Evolutionary conservation across 208 protist genomes (phyloP).

Genomic region (Wallacemonas sp.): DNA sequence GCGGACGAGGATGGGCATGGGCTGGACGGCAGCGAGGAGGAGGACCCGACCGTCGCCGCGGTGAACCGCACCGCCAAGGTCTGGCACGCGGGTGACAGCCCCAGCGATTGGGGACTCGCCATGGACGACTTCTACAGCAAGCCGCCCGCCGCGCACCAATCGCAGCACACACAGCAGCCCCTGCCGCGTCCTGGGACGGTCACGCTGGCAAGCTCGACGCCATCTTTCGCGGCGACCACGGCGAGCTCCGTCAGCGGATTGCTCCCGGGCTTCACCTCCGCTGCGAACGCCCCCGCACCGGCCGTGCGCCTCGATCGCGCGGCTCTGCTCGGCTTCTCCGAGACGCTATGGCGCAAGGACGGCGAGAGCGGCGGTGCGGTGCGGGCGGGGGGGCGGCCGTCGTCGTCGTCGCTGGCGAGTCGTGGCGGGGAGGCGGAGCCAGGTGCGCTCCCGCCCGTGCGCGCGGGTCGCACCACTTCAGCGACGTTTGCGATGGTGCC

Average conservation of each 20-base stretch:
- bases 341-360: constrained; percentile 31
- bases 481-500: not conserved
- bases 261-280: no score
- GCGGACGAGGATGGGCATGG: not conserved
- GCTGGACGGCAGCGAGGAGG: not conserved
- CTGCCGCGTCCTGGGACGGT: constrained; percentile 3
- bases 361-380: not conserved
- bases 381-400: not conserved
- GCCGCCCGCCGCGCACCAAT: not conserved
- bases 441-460: not conserved
- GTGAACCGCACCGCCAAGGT: not conserved
- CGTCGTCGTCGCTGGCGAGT: not conserved
- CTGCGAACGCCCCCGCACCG: no score
- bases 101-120: constrained; percentile 7
- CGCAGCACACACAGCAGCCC: not conserved
- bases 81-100: constrained; percentile 8
- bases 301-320: not conserved
- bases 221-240: no score
- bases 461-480: not conserved
- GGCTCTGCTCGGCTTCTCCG: constrained; percentile 27
- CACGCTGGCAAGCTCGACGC: no score
- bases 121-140: constrained; percentile 10
- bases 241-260: no score
- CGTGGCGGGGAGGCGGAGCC: not conserved
- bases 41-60: not conserved